These are phyloP conservation scores for Metschnikowia rubicola DNA, from an alignment of 805 yeast genomes.

Conservation along the genomic window DNA sequence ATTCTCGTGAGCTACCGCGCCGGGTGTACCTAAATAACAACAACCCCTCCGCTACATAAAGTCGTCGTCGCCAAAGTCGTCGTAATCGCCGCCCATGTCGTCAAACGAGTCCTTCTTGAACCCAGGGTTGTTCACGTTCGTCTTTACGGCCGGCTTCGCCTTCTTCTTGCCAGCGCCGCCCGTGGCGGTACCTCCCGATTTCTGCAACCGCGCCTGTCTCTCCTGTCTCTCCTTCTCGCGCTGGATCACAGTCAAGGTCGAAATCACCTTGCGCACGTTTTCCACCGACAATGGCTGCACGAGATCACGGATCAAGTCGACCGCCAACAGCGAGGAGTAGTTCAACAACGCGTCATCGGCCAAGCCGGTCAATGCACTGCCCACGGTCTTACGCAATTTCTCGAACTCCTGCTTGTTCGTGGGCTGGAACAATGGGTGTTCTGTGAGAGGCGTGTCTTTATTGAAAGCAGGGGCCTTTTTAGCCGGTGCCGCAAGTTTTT, in stretches of 20 bases:
- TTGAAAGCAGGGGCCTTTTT: constrained; percentile 34
- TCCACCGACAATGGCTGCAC: constrained; percentile 79
- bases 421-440: constrained; percentile 82
- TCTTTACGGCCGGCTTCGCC: constrained; percentile 75
- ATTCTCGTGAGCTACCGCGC: too few species aligned
- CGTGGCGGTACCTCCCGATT: constrained; percentile 79
- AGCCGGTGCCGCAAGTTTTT: constrained; percentile 39
- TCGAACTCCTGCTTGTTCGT: constrained; percentile 72
- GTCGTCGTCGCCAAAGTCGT: constrained; percentile 75
- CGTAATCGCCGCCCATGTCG: constrained; percentile 45
- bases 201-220: constrained; percentile 79
- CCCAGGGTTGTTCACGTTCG: constrained; percentile 43
- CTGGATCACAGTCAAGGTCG: constrained; percentile 75
- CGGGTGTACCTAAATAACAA: background rate
- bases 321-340: constrained; percentile 72
- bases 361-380: constrained; percentile 56
- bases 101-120: constrained; percentile 65
- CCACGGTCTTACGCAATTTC: constrained; percentile 69
- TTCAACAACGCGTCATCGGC: constrained; percentile 60
- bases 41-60: constrained; percentile 55
- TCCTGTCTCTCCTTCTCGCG: constrained; percentile 88
- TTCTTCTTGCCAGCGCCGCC: constrained; percentile 96
- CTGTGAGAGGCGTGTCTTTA: constrained; percentile 58
- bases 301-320: constrained; percentile 82
- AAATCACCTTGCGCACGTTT: constrained; percentile 77